A percentile compares a stretch with the other conserved stretches of the same genome.
Evolutionary conservation across 768 basidiomycete genomes (phyloP).

Genomic region (Jaapia argillacea): DNA sequence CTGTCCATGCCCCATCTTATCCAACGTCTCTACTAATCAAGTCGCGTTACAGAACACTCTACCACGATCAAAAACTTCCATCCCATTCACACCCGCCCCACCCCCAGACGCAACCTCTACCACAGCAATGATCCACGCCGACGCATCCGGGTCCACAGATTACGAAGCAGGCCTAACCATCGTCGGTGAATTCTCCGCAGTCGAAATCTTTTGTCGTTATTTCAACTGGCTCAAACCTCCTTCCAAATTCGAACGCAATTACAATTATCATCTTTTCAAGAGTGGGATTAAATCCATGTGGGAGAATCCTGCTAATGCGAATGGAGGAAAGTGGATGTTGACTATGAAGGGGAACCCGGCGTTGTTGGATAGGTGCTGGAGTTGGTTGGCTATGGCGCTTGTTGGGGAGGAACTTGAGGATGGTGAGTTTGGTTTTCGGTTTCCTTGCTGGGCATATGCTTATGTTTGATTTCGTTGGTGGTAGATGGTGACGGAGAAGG

Average conservation of each 20-base stretch:
- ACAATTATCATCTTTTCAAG: slow-evolving; percentile 95
- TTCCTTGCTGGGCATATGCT: too few relatives aligned
- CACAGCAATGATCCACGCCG: slow-evolving; percentile 16
- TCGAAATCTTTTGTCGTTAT: slow-evolving; percentile 84
- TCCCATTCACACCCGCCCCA: slow-evolving; percentile 42
- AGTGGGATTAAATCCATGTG: slow-evolving; percentile 94
- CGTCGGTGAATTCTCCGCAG: slow-evolving; percentile 85
- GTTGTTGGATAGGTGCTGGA: slow-evolving; percentile 82
- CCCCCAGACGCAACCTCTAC: slow-evolving; percentile 12
- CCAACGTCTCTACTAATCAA: slow-evolving; percentile 29
- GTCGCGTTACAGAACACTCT: slow-evolving; percentile 60
- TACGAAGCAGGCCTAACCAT: slow-evolving; percentile 83
- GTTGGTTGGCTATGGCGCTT: slow-evolving; percentile 83
- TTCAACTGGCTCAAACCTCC: slow-evolving; percentile 94
- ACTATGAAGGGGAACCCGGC: slow-evolving; percentile 81
- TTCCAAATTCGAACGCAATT: slow-evolving; percentile 78
- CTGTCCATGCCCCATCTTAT: slow-evolving; percentile 29
- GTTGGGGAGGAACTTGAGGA: slow-evolving; percentile 70
- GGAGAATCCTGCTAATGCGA: slow-evolving; percentile 89
- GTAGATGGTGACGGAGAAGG: slow-evolving; percentile 53
- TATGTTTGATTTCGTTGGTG: too few relatives aligned
- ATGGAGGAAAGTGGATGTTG: slow-evolving; percentile 92
- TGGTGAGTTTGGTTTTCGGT: too few relatives aligned
- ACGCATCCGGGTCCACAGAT: slow-evolving; percentile 52
- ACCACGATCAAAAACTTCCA: slow-evolving; percentile 75